These are phyloP conservation scores for Cladosporium halotolerans DNA, from an alignment of 2,329 filamentous ascomycete genomes.

Conservation along the genomic window DNA sequence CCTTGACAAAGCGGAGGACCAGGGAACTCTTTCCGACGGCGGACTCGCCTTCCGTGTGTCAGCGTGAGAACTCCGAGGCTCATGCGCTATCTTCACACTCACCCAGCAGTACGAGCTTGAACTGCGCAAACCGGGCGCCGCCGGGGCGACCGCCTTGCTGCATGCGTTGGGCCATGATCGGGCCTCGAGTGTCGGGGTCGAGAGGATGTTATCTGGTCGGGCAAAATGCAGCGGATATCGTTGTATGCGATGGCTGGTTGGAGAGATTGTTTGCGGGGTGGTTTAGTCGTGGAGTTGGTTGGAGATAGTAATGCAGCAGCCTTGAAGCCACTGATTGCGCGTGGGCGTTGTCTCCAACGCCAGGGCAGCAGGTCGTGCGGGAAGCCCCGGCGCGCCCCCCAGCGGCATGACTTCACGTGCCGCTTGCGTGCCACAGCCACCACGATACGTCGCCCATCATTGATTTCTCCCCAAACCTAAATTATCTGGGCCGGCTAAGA, in stretches of 20 bases:
- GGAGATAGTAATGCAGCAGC: slow-evolving; percentile 5
- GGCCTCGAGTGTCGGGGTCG: slow-evolving; percentile 2
- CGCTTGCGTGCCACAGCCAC: slow-evolving; percentile 1
- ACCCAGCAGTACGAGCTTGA: slow-evolving; percentile 97
- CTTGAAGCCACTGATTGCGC: slow-evolving; percentile 5
- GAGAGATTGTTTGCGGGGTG: not conserved
- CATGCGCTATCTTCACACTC: slow-evolving; percentile 22
- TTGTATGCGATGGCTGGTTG: not conserved
- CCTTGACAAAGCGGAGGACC: slow-evolving; percentile 97
- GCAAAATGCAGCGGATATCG: not conserved
- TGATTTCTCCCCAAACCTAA: slow-evolving; percentile 1
- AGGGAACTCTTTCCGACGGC: slow-evolving; percentile 99
- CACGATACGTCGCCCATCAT: slow-evolving; percentile 3
- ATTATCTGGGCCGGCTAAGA: not conserved
- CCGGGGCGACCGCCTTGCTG: slow-evolving; percentile 61
- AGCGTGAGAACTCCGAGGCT: slow-evolving; percentile 28
- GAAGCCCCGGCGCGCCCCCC: not conserved
- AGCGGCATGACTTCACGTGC: slow-evolving; percentile 8
- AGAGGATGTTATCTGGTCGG: not conserved
- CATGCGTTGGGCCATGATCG: slow-evolving; percentile 75
- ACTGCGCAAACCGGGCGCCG: slow-evolving; percentile 84
- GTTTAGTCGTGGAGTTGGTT: not conserved
- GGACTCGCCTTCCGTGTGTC: slow-evolving; percentile 68
- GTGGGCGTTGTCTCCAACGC: not conserved
- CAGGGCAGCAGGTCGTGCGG: not conserved